Percentiles rank a stretch among this genome's conserved stretches.
Conservation (phyloP, 768 basidiomycete genomes). For the Lactarius quietus region DNA sequence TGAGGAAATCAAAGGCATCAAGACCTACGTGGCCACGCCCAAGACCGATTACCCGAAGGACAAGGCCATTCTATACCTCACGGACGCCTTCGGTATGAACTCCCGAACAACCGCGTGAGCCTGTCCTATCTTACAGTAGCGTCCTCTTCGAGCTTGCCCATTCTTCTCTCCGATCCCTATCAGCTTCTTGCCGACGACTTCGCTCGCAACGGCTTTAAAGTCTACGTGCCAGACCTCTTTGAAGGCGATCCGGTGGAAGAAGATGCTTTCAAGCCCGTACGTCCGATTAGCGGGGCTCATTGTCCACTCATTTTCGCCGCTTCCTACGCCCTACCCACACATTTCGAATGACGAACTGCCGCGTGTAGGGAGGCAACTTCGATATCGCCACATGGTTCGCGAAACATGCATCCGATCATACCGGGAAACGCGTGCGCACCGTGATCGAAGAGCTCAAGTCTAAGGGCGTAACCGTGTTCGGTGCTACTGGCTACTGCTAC, state of each 20-base stretch:
- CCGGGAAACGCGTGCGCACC: conserved; percentile 27
- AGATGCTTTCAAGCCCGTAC: conserved; percentile 26
- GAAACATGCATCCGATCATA: conserved; percentile 24
- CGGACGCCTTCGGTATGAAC: conserved; percentile 38
- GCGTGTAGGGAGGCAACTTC: background rate
- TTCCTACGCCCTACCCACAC: background rate
- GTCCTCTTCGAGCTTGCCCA: background rate
- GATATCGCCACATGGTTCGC: conserved; percentile 9
- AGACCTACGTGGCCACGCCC: conserved; percentile 43
- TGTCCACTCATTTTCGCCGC: background rate
- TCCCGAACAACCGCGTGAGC: conserved; percentile 35
- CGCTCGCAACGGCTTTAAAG: conserved; percentile 38
- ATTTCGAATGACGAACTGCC: background rate
- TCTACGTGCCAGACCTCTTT: conserved; percentile 24
- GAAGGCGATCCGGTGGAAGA: conserved; percentile 30
- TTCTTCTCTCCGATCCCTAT: background rate
- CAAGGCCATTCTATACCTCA: conserved; percentile 41
- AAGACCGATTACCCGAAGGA: conserved; percentile 38
- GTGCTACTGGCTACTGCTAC: conserved; percentile 33
- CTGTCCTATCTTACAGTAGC: no score
- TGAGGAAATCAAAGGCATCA: conserved; percentile 36
- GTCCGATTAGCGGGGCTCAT: background rate
- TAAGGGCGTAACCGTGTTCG: conserved; percentile 32
- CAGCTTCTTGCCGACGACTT: conserved; percentile 46
- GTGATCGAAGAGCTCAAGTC: conserved; percentile 32